Percentiles rank a stretch among this genome's conserved stretches.
These are phyloP conservation scores for Ceraceosorus guamensis DNA, from an alignment of 1,284 basidiomycete genomes.

Conservation along the genomic window DNA sequence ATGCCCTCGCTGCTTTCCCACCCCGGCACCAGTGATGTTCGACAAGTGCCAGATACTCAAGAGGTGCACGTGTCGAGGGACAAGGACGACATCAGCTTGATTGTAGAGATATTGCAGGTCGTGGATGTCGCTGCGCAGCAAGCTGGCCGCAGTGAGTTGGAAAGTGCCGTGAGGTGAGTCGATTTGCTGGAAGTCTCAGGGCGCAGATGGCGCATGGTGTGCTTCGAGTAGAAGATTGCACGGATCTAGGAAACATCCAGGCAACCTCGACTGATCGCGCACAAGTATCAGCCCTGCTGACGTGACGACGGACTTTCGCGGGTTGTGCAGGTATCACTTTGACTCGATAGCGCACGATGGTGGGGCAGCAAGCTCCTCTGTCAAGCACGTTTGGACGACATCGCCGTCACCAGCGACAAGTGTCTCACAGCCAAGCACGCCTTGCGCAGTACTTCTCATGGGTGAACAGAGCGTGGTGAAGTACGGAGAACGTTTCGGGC, in stretches of 20 bases:
- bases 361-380: no score
- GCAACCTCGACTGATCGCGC: not conserved
- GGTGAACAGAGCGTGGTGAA: slow-evolving; percentile 39
- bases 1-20: not conserved
- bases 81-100: slow-evolving; percentile 64
- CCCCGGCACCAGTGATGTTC: slow-evolving; percentile 62
- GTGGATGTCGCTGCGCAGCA: slow-evolving; percentile 63
- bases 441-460: slow-evolving; percentile 10
- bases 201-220: no score
- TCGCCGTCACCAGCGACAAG: no score
- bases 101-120: slow-evolving; percentile 75
- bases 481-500: slow-evolving; percentile 34
- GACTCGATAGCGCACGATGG: slow-evolving; percentile 87
- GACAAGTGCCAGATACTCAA: slow-evolving; percentile 93
- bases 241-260: no score
- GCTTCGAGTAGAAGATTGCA: no score
- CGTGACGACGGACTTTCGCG: not conserved
- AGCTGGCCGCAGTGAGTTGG: slow-evolving; percentile 53
- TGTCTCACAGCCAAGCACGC: no score
- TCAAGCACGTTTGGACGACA: no score
- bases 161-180: slow-evolving; percentile 41
- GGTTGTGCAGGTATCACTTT: slow-evolving; percentile 72
- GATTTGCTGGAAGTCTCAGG: not conserved
- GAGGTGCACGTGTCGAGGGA: slow-evolving; percentile 75
- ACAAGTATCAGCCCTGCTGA: not conserved